phyloP scores from a whole-genome alignment of 2,329 filamentous ascomycete species.

The Helotiales sp. region DNA sequence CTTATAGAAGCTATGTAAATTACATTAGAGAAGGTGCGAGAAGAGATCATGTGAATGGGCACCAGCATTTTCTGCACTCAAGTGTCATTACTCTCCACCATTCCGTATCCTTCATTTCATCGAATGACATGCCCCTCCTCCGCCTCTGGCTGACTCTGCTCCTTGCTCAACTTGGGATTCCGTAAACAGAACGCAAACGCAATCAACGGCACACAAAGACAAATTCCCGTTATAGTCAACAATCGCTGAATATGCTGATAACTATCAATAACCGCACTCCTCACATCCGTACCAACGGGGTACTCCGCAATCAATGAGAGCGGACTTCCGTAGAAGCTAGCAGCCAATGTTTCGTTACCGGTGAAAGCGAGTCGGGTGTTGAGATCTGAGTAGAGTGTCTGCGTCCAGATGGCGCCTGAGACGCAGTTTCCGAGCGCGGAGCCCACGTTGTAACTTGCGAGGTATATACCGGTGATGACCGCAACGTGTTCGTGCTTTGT shows the following conservation, averaged over 20 bases:
- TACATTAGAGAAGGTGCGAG: neutral
- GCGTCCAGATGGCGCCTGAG: constrained; percentile 67
- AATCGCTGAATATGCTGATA: constrained; percentile 53
- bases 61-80: too few relatives aligned
- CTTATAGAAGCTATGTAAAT: neutral
- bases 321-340: constrained; percentile 41
- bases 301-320: constrained; percentile 46
- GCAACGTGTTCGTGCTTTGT: constrained; percentile 62
- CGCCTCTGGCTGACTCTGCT: constrained; percentile 7
- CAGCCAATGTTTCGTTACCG: constrained; percentile 49
- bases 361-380: constrained; percentile 52
- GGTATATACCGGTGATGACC: constrained; percentile 66
- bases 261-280: constrained; percentile 20
- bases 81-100: too few relatives aligned
- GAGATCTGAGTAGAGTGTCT: constrained; percentile 56
- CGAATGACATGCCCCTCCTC: constrained; percentile 12
- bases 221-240: constrained; percentile 56
- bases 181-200: constrained; percentile 51
- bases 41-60: too few relatives aligned
- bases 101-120: neutral
- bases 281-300: constrained; percentile 50
- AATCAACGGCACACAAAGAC: constrained; percentile 52
- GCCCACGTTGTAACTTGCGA: constrained; percentile 67
- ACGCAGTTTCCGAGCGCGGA: constrained; percentile 63
- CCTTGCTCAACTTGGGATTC: constrained; percentile 45